Evolutionary conservation across 192 early-diverging fungal species (phyloP), one percentile per base, ranked within the genome.

Genomic region (Podila epicladia): DNA sequence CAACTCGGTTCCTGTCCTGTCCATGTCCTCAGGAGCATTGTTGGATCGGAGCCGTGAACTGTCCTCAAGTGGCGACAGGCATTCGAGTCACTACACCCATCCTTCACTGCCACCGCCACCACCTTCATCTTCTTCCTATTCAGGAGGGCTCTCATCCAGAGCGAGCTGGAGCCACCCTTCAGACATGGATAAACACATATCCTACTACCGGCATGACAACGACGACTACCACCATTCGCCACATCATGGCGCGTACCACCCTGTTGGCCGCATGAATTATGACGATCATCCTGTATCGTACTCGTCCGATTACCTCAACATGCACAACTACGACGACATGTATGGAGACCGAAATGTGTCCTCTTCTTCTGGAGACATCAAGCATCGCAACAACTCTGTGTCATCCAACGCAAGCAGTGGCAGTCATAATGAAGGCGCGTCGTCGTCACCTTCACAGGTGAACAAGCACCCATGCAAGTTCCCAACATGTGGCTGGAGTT

Each of bases 401-500:
- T 79, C 76, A 1, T 73, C 70, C 29, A 72, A 80, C 57, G 66
- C 66, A 9, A 73, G 13, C 62, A 63, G 3, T 24, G 20, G 13
- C 29, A 38, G 26, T 8, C 62, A 63, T 17, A 33, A 62, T 11
- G 35, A 20, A 65, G 35, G 35, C 35, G 15, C 61, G 67, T 45
- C 41, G n/a, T 5, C 38, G 53, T 19, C 62, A 33, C 24, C 51
- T 32, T 24, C 29, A 22, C 49, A 33, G 11, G 70, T 28, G 5
- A 79, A 79, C 68, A 82, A 82, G 20, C 78, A 85, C 33, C 73
- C 67, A 20, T 85, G 84, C 72, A 71, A 82, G 45, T 82, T 76
- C 59, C 74, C 84, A 0, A 67, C 72, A 15, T 85, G 84, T 32
- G 69, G 65, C 26, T 89, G 87, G 88, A 87, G 83, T 35, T 95